These are phyloP conservation scores for Dactylorhiza incarnata DNA, from an alignment of 106 monocot species.

Conservation along the genomic window DNA sequence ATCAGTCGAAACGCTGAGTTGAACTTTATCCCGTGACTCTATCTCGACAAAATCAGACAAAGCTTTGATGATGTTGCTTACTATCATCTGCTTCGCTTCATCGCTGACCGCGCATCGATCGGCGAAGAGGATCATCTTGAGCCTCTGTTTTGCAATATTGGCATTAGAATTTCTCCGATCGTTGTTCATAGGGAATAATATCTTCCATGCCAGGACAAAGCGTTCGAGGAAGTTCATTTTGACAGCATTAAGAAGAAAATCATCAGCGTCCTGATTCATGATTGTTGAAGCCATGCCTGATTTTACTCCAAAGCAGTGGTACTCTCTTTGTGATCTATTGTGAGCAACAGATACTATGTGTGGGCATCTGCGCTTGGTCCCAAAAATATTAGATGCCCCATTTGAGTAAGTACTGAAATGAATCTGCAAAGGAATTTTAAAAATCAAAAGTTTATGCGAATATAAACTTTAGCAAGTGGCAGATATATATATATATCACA, in stretches of 20 bases:
- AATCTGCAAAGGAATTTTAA: neutral
- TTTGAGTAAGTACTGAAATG: neutral
- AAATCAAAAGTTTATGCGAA: neutral
- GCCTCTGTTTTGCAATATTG: conserved; percentile 78
- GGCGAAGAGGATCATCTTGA: conserved; percentile 93
- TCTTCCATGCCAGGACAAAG: conserved; percentile 69
- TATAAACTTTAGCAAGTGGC: too few relatives aligned
- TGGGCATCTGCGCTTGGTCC: neutral
- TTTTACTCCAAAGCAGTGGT: neutral
- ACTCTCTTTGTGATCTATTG: neutral
- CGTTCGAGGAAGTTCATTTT: conserved; percentile 81
- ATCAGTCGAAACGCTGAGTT: conserved; percentile 78
- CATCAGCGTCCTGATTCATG: conserved; percentile 38
- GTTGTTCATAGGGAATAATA: conserved; percentile 56
- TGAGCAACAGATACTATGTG: conserved; percentile 1
- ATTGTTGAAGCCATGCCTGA: conserved; percentile 5
- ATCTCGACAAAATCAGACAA: conserved; percentile 95
- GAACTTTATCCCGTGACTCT: conserved; percentile 86
- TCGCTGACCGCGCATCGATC: conserved; percentile 89
- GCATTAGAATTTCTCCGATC: conserved; percentile 56
- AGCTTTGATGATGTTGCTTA: conserved; percentile 50
- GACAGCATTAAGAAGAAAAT: conserved; percentile 48
- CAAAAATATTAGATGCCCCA: neutral
- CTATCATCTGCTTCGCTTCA: conserved; percentile 89
- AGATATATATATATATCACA: too few relatives aligned